phyloP scores from a whole-genome alignment of 73 alveolate species.

The Paramecium biaurelia region DNA sequence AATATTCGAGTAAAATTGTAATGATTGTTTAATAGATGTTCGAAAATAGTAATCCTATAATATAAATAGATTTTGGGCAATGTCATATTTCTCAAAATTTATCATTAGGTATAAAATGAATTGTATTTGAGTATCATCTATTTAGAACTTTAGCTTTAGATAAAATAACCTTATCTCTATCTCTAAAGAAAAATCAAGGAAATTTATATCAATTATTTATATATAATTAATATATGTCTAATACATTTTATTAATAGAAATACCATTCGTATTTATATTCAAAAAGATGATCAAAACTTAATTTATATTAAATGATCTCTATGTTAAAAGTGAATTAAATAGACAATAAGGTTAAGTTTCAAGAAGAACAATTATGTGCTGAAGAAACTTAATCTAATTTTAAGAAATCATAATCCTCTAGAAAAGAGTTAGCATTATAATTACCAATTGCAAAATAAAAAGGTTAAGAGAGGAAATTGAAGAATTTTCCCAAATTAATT shows the following conservation, averaged over 20 bases:
- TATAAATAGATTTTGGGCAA: too few relatives aligned
- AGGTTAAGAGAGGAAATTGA: neutral
- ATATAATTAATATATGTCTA: too few relatives aligned
- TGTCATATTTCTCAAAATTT: too few relatives aligned
- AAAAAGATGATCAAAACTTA: neutral
- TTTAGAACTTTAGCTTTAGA: too few relatives aligned
- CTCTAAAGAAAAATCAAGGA: too few relatives aligned
- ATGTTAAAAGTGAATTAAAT: neutral
- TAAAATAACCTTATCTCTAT: too few relatives aligned
- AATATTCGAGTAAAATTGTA: too few relatives aligned
- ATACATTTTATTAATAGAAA: neutral
- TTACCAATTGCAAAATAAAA: neutral
- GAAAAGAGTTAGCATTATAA: neutral
- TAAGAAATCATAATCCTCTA: neutral
- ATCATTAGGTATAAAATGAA: too few relatives aligned
- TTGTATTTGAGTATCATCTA: too few relatives aligned
- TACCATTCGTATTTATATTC: neutral
- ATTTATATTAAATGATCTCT: neutral
- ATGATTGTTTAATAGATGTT: too few relatives aligned
- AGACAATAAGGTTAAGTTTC: neutral
- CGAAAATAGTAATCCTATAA: too few relatives aligned
- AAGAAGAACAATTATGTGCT: neutral
- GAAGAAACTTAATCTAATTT: neutral
- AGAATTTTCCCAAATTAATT: neutral
- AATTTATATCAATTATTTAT: too few relatives aligned